Base-by-base conservation (phyloP, 768 basidiomycete species). In the Heimioporus sp. region DNA sequence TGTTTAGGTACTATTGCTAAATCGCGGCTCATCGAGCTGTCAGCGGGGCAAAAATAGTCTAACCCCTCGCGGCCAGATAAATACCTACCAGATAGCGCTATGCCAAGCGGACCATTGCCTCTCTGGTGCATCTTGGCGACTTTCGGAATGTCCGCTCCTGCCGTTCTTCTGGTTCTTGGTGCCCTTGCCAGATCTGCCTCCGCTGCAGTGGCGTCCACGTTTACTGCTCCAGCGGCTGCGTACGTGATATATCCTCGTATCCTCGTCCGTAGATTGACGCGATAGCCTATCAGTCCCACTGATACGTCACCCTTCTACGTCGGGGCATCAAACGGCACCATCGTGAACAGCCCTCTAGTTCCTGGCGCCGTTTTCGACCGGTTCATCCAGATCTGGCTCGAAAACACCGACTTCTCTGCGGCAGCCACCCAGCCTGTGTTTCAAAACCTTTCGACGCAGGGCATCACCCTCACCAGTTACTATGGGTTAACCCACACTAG, bases 401-500 rank as follows among this genome's bases (percentile, higher is more conserved):
- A 83, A 62, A 84, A 83, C 64, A 82, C 79, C 9, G 76, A 83
- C 57, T 83, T 68, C 48, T 60, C 53, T 19, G 58, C 55, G 43
- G 69, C 64, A 49, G 68, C 53, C 10, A 51, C 54, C 11, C 51
- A 55, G 58, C 59, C 52, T 11, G 65, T 60, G 9, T 71, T 75
- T 43, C 40, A 50, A 19, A 64, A 64, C 36, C 66, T 85, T 40
- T 76, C 80, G 4, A 60, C 71, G 46, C 71, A 83, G 55, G 82
- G 83, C 9, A 69, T 85, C 46, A 60, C 72, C 9, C 65, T 81
- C 17, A 69, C 67, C 21, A 74, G 75, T 38, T 80, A 73, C 59
- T 80, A 75, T 55, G 74, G 68, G 3, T 38, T 81, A 34, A 80
- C 80, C 10, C 81, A 82, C 61, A 74, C 81, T 1, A 82, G 82